These are phyloP conservation scores for Yueomyces sp. DNA, from an alignment of 805 yeast species.

Conservation along the genomic window DNA sequence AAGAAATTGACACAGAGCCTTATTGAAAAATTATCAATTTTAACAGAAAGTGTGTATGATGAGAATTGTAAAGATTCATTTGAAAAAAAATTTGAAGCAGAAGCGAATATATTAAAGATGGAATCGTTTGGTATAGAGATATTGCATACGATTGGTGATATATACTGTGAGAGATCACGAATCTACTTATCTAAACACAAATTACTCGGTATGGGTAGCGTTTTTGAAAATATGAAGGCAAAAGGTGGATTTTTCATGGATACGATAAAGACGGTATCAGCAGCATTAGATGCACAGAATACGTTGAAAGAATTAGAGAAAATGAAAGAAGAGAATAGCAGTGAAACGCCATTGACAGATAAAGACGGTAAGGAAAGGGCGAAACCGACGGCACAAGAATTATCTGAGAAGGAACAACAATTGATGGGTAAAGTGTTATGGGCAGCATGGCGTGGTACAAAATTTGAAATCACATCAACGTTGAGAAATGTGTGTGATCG, in stretches of 20 bases:
- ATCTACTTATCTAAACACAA: conserved; percentile 55
- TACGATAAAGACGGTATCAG: conserved; percentile 52
- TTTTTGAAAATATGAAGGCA: conserved; percentile 56
- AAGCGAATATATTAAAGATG: conserved; percentile 73
- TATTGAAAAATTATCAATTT: conserved; percentile 35
- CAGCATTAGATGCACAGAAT: conserved; percentile 66
- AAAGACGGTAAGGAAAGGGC: conserved; percentile 39
- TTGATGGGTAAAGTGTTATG: conserved; percentile 67
- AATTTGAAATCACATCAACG: conserved; percentile 61
- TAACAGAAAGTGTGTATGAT: conserved; percentile 52
- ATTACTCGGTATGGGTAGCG: conserved; percentile 52
- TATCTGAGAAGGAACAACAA: conserved; percentile 58
- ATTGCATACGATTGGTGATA: conserved; percentile 58
- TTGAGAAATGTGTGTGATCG: conserved; percentile 57
- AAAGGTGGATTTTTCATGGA: conserved; percentile 62
- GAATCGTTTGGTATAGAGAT: conserved; percentile 78
- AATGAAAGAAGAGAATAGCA: conserved; percentile 39
- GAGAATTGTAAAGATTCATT: conserved; percentile 51
- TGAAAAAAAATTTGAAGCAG: conserved; percentile 50
- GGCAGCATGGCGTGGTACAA: conserved; percentile 77
- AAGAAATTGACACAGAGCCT: conserved; percentile 48
- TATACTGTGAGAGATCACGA: conserved; percentile 50
- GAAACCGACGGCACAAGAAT: conserved; percentile 43
- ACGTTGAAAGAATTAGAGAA: conserved; percentile 61
- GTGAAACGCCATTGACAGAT: conserved; percentile 29